Percentiles rank a stretch among this genome's conserved stretches.
Conservation (phyloP, 176 grass and related monocot species). For the Urochloa ruziziensis region DNA sequence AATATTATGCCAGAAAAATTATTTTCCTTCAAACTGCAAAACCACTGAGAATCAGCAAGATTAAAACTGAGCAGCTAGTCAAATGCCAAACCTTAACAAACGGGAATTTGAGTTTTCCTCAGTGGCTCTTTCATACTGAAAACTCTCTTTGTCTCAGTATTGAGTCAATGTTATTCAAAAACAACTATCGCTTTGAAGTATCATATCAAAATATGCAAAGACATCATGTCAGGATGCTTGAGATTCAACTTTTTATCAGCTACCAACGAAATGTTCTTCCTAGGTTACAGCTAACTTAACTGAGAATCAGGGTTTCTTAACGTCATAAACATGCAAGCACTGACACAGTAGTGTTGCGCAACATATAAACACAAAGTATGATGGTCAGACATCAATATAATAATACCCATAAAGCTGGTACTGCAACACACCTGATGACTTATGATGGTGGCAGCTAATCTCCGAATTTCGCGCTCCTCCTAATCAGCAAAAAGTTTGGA, state of each 20-base stretch:
- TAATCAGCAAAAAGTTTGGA: conserved; percentile 96
- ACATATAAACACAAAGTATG: conserved; percentile 1
- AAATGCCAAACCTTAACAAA: neutral
- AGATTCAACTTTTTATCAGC: neutral
- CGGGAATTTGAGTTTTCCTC: neutral
- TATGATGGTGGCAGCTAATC: conserved; percentile 86
- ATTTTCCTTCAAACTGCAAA: neutral
- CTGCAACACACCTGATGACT: conserved; percentile 75
- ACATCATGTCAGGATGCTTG: neutral
- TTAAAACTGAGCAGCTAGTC: neutral
- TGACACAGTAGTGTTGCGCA: neutral
- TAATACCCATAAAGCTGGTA: neutral
- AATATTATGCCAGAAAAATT: neutral
- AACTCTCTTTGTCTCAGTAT: neutral
- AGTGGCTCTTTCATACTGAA: neutral
- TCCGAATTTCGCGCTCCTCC: conserved; percentile 98
- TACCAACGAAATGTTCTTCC: neutral
- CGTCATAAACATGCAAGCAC: conserved; percentile 1
- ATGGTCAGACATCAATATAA: conserved; percentile 4
- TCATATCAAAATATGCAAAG: neutral
- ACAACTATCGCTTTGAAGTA: neutral
- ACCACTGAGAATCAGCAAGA: conserved; percentile 21
- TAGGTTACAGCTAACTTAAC: too few relatives aligned
- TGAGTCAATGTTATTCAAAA: conserved; percentile 3
- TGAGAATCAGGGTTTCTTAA: conserved; percentile 7